phyloP scores from a whole-genome alignment of 352 stramenopile species.

The Salisapilia sapeloensis region DNA sequence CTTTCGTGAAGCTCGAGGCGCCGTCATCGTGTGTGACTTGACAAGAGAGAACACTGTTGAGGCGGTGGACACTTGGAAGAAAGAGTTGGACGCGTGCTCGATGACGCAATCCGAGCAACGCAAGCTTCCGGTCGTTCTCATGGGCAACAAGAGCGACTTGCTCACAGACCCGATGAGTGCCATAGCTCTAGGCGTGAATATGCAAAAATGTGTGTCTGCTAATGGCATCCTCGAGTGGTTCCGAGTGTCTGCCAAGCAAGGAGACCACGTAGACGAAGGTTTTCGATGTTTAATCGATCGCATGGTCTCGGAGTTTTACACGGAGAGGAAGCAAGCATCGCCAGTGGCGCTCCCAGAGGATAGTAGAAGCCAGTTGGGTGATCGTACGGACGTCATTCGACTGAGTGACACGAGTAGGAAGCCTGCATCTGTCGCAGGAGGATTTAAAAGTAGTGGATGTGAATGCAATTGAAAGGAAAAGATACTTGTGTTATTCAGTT shows the following conservation, averaged over 20 bases:
- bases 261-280: constrained; percentile 33
- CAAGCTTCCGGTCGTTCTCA: constrained; percentile 55
- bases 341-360: neutral
- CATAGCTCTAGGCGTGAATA: constrained; percentile 56
- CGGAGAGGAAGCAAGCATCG: constrained; percentile 5
- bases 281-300: constrained; percentile 40
- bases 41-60: constrained; percentile 74
- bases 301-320: constrained; percentile 34
- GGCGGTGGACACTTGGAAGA: constrained; percentile 72
- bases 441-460: constrained; percentile 18
- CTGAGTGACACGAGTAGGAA: constrained; percentile 6
- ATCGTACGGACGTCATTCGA: constrained; percentile 20
- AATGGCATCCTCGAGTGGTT: constrained; percentile 72
- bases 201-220: constrained; percentile 67
- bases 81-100: constrained; percentile 51
- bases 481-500: constrained; percentile 3
- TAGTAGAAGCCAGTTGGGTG: neutral
- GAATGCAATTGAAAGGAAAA: constrained; percentile 24
- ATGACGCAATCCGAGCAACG: constrained; percentile 17
- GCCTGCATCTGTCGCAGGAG: neutral
- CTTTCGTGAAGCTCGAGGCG: constrained; percentile 63
- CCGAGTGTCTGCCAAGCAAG: constrained; percentile 50
- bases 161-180: constrained; percentile 44
- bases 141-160: constrained; percentile 80
- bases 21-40: constrained; percentile 79